phyloP scores from a whole-genome alignment of 1,139 yeast genomes.

The Blastobotrys serpentis region DNA sequence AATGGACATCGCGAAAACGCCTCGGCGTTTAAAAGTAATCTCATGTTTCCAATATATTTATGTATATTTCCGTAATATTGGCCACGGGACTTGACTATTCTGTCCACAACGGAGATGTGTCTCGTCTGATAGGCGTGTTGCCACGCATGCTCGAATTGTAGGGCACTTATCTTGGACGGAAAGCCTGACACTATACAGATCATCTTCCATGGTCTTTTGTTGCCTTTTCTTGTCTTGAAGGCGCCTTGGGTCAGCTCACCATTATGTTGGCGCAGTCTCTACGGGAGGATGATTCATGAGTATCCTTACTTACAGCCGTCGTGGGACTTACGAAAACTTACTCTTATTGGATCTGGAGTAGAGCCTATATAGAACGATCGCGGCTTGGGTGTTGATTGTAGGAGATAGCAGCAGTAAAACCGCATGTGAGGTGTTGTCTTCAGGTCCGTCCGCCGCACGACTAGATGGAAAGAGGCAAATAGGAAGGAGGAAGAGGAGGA shows the following conservation, averaged over 20 bases:
- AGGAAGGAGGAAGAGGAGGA: no score
- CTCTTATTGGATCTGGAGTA: constrained; percentile 66
- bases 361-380: constrained; percentile 71
- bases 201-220: constrained; percentile 74
- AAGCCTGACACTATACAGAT: constrained; percentile 63
- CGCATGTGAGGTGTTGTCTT: constrained; percentile 3
- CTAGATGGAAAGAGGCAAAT: no score
- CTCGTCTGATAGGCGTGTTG: constrained; percentile 70
- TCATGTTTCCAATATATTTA: constrained; percentile 52
- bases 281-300: background rate
- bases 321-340: constrained; percentile 19
- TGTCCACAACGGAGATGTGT: constrained; percentile 46
- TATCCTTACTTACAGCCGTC: background rate
- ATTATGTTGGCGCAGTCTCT: constrained; percentile 71
- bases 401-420: constrained; percentile 32
- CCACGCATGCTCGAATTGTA: constrained; percentile 74
- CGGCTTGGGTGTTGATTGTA: constrained; percentile 57
- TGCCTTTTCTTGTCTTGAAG: constrained; percentile 53
- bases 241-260: constrained; percentile 67
- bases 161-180: constrained; percentile 66
- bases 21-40: constrained; percentile 44
- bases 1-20: constrained; percentile 32
- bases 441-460: no score
- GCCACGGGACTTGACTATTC: constrained; percentile 23
- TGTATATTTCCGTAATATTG: constrained; percentile 44